Conservation (phyloP, 805 yeast species). For the Zygoascus bituminiphila region DNA sequence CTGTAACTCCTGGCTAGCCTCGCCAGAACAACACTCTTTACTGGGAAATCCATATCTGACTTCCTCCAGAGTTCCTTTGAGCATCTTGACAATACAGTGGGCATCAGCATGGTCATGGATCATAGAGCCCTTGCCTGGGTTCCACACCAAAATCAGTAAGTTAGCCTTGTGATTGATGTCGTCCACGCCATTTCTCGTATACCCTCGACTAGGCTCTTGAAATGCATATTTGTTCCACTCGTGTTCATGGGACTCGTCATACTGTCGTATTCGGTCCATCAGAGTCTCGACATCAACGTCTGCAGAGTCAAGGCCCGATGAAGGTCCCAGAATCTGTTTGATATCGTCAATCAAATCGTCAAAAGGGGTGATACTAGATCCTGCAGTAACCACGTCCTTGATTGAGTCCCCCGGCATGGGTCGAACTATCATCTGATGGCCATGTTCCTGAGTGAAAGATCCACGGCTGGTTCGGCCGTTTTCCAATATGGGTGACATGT, state of each 20-base stretch:
- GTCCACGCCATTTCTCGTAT: slow-evolving; percentile 65
- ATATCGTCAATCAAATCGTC: slow-evolving; percentile 28
- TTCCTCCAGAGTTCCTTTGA: slow-evolving; percentile 52
- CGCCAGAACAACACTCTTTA: slow-evolving; percentile 22
- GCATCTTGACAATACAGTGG: slow-evolving; percentile 65
- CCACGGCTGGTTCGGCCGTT: neutral
- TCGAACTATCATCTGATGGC: neutral
- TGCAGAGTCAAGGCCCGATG: slow-evolving; percentile 32
- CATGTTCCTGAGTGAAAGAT: neutral
- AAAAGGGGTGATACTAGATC: slow-evolving; percentile 1
- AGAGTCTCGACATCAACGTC: slow-evolving; percentile 48
- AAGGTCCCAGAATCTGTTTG: slow-evolving; percentile 29
- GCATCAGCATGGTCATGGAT: slow-evolving; percentile 73
- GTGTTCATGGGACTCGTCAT: slow-evolving; percentile 30
- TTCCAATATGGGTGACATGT: neutral
- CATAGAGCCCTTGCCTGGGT: slow-evolving; percentile 52
- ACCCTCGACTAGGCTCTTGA: slow-evolving; percentile 39
- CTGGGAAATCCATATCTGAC: slow-evolving; percentile 46
- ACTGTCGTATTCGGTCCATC: slow-evolving; percentile 38
- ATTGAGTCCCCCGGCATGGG: neutral
- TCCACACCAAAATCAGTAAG: slow-evolving; percentile 60
- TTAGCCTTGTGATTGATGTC: slow-evolving; percentile 67
- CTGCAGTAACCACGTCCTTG: neutral
- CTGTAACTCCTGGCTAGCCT: slow-evolving; percentile 11
- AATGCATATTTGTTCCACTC: slow-evolving; percentile 58